Conservation (phyloP, 345 rosid species). For the Populus alba region DNA sequence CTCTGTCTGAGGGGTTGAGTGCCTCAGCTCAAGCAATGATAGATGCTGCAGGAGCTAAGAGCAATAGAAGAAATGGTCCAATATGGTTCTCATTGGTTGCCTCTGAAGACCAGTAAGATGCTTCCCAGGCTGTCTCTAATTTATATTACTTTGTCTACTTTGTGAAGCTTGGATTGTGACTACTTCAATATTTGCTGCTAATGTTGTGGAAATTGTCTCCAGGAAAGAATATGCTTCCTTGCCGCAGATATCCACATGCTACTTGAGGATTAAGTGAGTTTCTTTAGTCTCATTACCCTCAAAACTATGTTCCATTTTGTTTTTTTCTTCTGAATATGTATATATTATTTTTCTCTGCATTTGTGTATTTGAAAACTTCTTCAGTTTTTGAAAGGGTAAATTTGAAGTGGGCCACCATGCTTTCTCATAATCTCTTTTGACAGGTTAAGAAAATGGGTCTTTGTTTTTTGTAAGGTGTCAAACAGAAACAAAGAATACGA, state of each 20-base stretch:
- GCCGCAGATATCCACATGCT: constrained; percentile 80
- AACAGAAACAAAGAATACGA: background rate
- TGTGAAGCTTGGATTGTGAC: background rate
- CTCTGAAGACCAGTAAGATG: constrained; percentile 76
- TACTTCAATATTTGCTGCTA: constrained; percentile 10
- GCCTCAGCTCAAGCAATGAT: constrained; percentile 52
- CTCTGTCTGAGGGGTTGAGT: constrained; percentile 46
- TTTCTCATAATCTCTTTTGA: background rate
- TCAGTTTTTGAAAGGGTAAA: background rate
- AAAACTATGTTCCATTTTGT: background rate
- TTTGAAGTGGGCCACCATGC: background rate
- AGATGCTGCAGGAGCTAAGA: constrained; percentile 47
- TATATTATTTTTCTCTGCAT: background rate
- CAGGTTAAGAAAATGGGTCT: background rate
- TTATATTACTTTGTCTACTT: background rate
- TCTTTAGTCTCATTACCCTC: constrained; percentile 4
- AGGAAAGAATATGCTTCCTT: constrained; percentile 75
- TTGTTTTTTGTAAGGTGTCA: background rate
- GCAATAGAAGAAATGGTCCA: constrained; percentile 60
- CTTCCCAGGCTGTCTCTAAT: constrained; percentile 1
- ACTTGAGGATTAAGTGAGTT: constrained; percentile 80
- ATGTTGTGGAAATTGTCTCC: constrained; percentile 32
- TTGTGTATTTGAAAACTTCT: background rate
- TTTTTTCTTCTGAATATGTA: background rate
- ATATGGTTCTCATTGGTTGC: constrained; percentile 97